Evolutionary conservation across 169 alveolate species (phyloP).

Genomic region (Cyclospora cayetanensis): DNA sequence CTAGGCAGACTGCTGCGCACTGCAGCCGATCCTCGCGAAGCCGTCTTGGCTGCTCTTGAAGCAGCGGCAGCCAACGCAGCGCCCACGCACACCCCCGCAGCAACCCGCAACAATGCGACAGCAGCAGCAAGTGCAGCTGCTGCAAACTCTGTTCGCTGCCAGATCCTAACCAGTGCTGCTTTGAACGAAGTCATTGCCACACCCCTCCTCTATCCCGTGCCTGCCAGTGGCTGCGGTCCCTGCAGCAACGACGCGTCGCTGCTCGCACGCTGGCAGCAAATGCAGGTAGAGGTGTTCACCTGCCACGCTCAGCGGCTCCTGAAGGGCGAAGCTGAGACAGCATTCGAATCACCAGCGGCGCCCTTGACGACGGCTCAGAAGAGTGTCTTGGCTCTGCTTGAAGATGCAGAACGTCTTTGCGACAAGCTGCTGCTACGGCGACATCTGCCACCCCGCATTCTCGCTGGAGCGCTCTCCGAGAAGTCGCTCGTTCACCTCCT

Average conservation of each 20-base stretch:
- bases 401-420: conserved; percentile 14
- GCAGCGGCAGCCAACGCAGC: conserved; percentile 5
- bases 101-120: conserved; percentile 18
- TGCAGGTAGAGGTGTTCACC: conserved; percentile 50
- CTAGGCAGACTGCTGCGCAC: conserved; percentile 37
- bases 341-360: not conserved
- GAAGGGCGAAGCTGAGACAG: not conserved
- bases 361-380: not conserved
- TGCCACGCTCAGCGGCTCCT: conserved; percentile 57
- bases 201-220: not conserved
- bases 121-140: conserved; percentile 63
- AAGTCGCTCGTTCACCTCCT: conserved; percentile 6
- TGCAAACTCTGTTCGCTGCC: conserved; percentile 27
- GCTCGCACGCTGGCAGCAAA: conserved; percentile 46
- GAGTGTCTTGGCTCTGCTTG: conserved; percentile 12
- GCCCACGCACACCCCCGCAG: not conserved
- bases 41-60: conserved; percentile 27
- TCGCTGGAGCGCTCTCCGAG: not conserved
- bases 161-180: conserved; percentile 23
- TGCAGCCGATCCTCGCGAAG: conserved; percentile 14
- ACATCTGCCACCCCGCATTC: conserved; percentile 25
- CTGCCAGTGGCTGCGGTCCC: not conserved
- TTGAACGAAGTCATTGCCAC: not conserved
- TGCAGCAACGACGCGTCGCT: conserved; percentile 40
- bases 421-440: conserved; percentile 47